Evolutionary conservation across 192 early-diverging fungal species (phyloP), one percentile per base, ranked within the genome.

Genomic region (Mortierella alpina): DNA sequence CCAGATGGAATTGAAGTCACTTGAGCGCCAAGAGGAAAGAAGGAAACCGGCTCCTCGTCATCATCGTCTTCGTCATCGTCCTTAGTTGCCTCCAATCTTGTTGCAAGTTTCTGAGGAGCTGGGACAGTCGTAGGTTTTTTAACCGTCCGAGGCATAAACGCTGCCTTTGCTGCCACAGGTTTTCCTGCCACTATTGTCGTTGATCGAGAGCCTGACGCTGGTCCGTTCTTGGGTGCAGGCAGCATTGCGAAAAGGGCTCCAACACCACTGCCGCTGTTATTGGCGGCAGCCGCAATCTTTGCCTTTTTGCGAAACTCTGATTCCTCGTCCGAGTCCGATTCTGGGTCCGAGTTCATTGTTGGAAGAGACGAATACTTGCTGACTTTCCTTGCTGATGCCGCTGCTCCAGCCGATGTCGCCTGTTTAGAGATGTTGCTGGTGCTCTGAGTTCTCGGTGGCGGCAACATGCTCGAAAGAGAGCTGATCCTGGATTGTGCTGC

Each of bases 251-350:
- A 80, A 15, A 80, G 48, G 1, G 66, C 74, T 8, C 67, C 58
- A 2, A 76, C 74, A 20, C 77, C 77, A 7, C 52, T 46, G 15
- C 70, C 70, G 15, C 60, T 44, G 40, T 47, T 68, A 13, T 60
- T 68, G 41, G 74, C 41, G 0, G 59, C 70, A 5, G 65, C 70
- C n/a, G 58, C 59, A 11, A 80, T 53, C n/a, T 48, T 61, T 1
- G 77, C 77, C 66, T 80, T 80, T 64, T 80, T 80, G 13, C 70
- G 40, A 54, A 80, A 80, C 14, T 55, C 64, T 15, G 77, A 80
- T 59, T 80, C 77, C 18, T 79, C 76, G 12, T 80, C 76, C 14
- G 50, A 49, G 47, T 79, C 77, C 15, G 77, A 72, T 56, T 80
- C 77, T 31, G 64, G 51, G 17, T 63, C 70, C 18, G 67, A 56